A percentile compares a stretch with the other conserved stretches of the same genome.
phyloP scores from a whole-genome alignment of 1,284 basidiomycete species.

The Fomitiporia mediterranea region DNA sequence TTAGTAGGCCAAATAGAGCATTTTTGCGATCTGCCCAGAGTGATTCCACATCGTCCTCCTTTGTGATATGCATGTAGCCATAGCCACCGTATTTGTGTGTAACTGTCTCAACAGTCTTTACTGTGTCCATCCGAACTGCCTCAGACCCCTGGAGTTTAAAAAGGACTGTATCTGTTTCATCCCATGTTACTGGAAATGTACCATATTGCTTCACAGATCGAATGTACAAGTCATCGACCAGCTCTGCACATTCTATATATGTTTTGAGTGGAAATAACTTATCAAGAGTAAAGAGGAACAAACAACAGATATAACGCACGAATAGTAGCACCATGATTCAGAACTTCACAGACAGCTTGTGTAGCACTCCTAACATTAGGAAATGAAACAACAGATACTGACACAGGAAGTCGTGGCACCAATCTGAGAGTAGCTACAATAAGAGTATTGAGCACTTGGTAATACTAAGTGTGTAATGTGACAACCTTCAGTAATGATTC shows the following conservation, averaged over 20 bases:
- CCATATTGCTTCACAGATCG: conserved; percentile 68
- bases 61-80: conserved; percentile 72
- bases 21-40: conserved; percentile 89
- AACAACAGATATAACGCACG: conserved; percentile 1
- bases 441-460: conserved; percentile 1
- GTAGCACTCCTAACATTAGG: conserved; percentile 26
- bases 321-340: conserved; percentile 52
- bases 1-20: conserved; percentile 71
- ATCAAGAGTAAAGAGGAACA: conserved; percentile 15
- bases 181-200: conserved; percentile 54
- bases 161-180: conserved; percentile 77
- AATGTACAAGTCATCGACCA: conserved; percentile 80
- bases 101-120: conserved; percentile 55
- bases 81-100: conserved; percentile 64
- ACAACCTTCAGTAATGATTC: conserved; percentile 71
- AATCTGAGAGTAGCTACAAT: conserved; percentile 38
- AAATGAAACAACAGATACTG: conserved; percentile 17
- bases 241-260: conserved; percentile 70
- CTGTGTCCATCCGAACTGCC: conserved; percentile 57
- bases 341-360: conserved; percentile 32
- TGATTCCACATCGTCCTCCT: conserved; percentile 71
- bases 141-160: conserved; percentile 85
- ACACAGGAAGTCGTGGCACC: conserved; percentile 41
- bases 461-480: neutral
- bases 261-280: neutral